Base-by-base conservation (phyloP, 768 basidiomycete genomes). In the Tylopilus plumbeoviolaceoides region DNA sequence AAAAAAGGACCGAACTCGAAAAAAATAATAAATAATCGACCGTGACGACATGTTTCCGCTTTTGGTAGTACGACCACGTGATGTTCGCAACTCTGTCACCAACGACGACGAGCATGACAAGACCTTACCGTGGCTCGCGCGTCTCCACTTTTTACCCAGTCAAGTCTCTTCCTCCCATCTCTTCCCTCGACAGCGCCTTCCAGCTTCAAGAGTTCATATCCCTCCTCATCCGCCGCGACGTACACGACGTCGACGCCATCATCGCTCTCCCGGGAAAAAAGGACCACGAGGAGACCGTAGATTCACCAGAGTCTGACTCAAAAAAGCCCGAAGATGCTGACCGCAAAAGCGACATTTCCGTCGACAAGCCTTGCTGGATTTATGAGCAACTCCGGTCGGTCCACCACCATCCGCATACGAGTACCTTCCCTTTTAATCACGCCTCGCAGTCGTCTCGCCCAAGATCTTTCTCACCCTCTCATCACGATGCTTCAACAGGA, bases 201-300 rank as follows among this genome's bases (percentile, higher is more conserved):
- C 92, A 95, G 65, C 79, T 95, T 7, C 92, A 95, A 63, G 95
- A 98, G 65, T 95, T 93, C 71, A 90, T 98, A 42, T 87, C 92
- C 1, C 76, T 91, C 28, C 82, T 95, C 57, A 89, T 95, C 53
- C 83, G 88, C 15, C 75, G 81, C 25, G 85, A 98, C 71, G 87
- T 92, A 0, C 91, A 95, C 71, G 89, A 97, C 66, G 87, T 98
- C 18, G 82, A 90, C 38, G 69, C 79, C 7, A 87, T 98, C 39
- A 83, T 93, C 0, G 77, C 85, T 30, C 70, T 95, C 0, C 95
- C 95, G 6, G 85, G 77, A 23, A 78, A 74, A 44, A 69, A 68
- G 51, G 72, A 71, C 4, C 38, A 57, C 27, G 54, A 66, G 51
- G 50, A 64, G 43, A 33, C 41, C 48, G 35, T 55, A 18, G 68